phyloP scores from a whole-genome alignment of 108 stramenopile genomes.

The Stephanodiscus triporus region DNA sequence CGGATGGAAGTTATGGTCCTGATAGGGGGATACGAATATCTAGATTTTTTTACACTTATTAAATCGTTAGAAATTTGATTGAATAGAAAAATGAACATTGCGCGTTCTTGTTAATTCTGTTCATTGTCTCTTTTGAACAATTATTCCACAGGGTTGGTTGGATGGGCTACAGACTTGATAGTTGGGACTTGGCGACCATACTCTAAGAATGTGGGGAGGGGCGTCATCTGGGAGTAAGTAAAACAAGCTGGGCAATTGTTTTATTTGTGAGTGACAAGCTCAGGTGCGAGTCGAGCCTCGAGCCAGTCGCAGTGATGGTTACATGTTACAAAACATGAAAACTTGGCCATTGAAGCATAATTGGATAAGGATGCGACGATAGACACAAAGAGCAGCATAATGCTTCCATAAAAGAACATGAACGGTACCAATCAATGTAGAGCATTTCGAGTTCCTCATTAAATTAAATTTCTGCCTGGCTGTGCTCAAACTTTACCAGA shows the following conservation, averaged over 20 bases:
- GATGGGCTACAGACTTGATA: neutral
- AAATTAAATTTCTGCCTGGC: conserved; percentile 42
- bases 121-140: neutral
- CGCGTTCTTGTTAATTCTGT: neutral
- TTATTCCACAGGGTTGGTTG: neutral
- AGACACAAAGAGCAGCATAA: too few relatives aligned
- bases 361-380: neutral
- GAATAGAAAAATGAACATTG: neutral
- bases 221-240: too few relatives aligned
- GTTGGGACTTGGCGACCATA: too few relatives aligned
- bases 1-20: too few relatives aligned
- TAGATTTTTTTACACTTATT: neutral
- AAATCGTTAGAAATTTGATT: neutral
- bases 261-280: too few relatives aligned
- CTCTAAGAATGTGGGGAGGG: too few relatives aligned
- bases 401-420: too few relatives aligned
- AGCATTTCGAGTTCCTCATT: neutral
- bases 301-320: neutral
- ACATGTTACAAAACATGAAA: neutral
- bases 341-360: neutral
- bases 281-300: neutral
- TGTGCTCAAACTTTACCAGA: conserved; percentile 54
- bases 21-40: neutral
- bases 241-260: too few relatives aligned
- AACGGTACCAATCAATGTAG: too few relatives aligned